phyloP scores from a whole-genome alignment of 805 yeast species.

The Metschnikowia continentalis region DNA sequence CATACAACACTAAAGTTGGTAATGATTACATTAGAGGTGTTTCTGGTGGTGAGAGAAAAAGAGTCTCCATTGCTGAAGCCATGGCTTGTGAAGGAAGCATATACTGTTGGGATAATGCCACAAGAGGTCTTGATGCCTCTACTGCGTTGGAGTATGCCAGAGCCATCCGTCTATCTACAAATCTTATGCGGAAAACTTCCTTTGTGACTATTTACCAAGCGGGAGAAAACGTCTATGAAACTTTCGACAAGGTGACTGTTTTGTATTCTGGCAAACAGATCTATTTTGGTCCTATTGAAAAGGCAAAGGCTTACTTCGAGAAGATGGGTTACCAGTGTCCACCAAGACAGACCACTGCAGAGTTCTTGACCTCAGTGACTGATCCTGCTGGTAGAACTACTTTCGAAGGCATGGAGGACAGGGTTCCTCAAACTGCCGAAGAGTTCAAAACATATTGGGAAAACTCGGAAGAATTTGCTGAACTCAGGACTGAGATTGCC shows the following conservation, averaged over 20 bases:
- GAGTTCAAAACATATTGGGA: slow-evolving; percentile 63
- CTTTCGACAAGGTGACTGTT: slow-evolving; percentile 30
- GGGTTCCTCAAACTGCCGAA: slow-evolving; percentile 57
- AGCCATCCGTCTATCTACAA: slow-evolving; percentile 27
- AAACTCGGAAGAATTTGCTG: slow-evolving; percentile 34
- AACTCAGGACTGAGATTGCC: slow-evolving; percentile 21
- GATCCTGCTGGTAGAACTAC: slow-evolving; percentile 59
- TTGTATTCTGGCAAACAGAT: slow-evolving; percentile 44
- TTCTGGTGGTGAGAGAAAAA: slow-evolving; percentile 37
- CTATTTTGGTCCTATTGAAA: slow-evolving; percentile 55
- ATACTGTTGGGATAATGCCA: slow-evolving; percentile 34
- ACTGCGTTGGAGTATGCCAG: slow-evolving; percentile 30
- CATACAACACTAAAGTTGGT: slow-evolving; percentile 29
- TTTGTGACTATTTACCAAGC: slow-evolving; percentile 25
- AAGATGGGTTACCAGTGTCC: slow-evolving; percentile 65
- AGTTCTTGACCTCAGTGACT: slow-evolving; percentile 65
- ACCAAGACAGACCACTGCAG: slow-evolving; percentile 65
- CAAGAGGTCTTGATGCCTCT: slow-evolving; percentile 32
- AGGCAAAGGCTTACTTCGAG: slow-evolving; percentile 55
- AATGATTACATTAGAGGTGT: slow-evolving; percentile 41
- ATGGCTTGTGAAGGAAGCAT: slow-evolving; percentile 18
- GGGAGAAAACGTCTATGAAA: slow-evolving; percentile 27
- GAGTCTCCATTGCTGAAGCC: slow-evolving; percentile 29
- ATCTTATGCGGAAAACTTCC: slow-evolving; percentile 15
- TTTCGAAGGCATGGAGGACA: slow-evolving; percentile 43